These are phyloP conservation scores for Euphrasia confusa DNA, from an alignment of 257 asterid genomes.

Conservation along the genomic window DNA sequence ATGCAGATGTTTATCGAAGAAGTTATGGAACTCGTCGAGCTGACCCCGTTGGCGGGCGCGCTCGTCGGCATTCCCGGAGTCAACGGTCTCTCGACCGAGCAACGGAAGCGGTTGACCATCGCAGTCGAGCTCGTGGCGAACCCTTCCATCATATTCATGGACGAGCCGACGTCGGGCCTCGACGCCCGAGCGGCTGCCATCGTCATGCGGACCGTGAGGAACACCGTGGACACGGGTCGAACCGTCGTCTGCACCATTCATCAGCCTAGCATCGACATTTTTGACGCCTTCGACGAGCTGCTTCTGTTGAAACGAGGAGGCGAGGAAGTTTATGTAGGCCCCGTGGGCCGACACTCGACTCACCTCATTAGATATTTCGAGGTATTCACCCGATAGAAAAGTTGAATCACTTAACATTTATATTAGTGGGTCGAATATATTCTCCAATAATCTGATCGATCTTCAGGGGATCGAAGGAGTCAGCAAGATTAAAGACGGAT, in stretches of 20 bases:
- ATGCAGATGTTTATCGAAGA: slow-evolving; percentile 51
- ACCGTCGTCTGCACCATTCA: slow-evolving; percentile 93
- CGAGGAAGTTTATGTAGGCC: slow-evolving; percentile 73
- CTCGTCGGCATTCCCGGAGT: slow-evolving; percentile 83
- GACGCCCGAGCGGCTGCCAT: slow-evolving; percentile 97
- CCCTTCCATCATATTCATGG: slow-evolving; percentile 95
- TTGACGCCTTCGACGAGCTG: slow-evolving; percentile 94
- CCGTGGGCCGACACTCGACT: slow-evolving; percentile 57
- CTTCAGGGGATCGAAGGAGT: slow-evolving; percentile 47
- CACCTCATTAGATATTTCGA: slow-evolving; percentile 73
- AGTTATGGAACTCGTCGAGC: slow-evolving; percentile 70
- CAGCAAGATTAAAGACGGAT: slow-evolving; percentile 49
- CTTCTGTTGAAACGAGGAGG: slow-evolving; percentile 83
- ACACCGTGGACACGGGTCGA: slow-evolving; percentile 87
- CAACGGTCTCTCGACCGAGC: slow-evolving; percentile 82
- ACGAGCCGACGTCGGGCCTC: slow-evolving; percentile 91
- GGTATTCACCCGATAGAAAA: too few relatives aligned
- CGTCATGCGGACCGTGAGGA: slow-evolving; percentile 90
- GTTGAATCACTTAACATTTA: too few relatives aligned
- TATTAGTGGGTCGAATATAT: too few relatives aligned
- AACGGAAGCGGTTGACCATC: slow-evolving; percentile 74
- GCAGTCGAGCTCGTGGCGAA: slow-evolving; percentile 94
- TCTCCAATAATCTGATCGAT: too few relatives aligned
- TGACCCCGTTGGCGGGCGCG: slow-evolving; percentile 49
- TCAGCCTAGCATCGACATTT: slow-evolving; percentile 89